Percentiles rank a stretch among this genome's conserved stretches.
phyloP scores from a whole-genome alignment of 305 asterid species.

The Fraxinus paxiana region DNA sequence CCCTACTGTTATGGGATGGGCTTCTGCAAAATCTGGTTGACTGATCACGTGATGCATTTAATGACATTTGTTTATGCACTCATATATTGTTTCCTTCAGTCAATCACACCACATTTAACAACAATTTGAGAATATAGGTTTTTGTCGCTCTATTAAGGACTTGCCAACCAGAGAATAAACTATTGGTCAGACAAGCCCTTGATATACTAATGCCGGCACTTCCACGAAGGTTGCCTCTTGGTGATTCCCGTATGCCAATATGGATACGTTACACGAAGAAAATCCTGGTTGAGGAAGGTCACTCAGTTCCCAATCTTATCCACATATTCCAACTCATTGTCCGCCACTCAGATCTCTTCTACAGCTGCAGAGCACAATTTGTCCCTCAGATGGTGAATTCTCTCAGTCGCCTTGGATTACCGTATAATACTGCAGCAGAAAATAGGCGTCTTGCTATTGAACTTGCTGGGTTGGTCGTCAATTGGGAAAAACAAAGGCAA shows the following conservation, averaged over 20 bases:
- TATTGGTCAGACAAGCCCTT: conserved; percentile 98
- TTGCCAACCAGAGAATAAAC: conserved; percentile 96
- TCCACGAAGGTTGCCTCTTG: conserved; percentile 96
- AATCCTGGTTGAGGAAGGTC: conserved; percentile 98
- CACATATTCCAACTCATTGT: conserved; percentile 99
- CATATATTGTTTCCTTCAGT: conserved; percentile 6
- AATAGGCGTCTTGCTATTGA: conserved; percentile 99
- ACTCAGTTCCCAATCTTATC: conserved; percentile 96
- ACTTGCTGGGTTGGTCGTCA: conserved; percentile 99
- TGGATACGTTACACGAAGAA: conserved; percentile 99
- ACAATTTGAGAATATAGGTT: conserved; percentile 55
- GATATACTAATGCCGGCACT: conserved; percentile 99
- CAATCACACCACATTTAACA: conserved; percentile 14
- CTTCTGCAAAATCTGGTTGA: conserved; percentile 9
- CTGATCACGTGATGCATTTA: background rate
- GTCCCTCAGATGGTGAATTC: conserved; percentile 99
- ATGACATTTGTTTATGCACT: background rate
- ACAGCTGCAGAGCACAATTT: conserved; percentile 98
- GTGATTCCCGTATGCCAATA: conserved; percentile 99
- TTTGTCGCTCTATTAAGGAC: conserved; percentile 97
- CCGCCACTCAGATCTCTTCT: conserved; percentile 97
- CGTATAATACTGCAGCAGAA: conserved; percentile 88
- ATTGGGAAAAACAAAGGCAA: conserved; percentile 96
- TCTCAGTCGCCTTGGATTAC: conserved; percentile 97
- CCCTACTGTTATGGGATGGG: conserved; percentile 4